Conservation (phyloP, 1,284 basidiomycete genomes). For the Pisolithus thermaeus region DNA sequence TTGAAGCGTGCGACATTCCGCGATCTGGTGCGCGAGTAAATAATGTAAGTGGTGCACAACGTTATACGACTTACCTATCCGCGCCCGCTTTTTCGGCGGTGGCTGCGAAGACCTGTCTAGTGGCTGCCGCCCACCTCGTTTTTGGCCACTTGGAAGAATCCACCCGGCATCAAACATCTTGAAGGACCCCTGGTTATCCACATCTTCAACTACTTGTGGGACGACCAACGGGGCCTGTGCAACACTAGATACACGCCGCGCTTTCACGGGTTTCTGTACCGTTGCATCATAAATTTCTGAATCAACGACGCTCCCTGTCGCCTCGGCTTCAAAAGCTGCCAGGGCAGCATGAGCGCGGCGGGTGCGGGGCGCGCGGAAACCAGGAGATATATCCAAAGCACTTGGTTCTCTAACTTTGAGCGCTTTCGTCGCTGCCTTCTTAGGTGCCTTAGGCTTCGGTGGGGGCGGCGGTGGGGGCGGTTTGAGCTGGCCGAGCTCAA, state of each 20-base stretch:
- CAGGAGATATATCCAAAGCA: constrained; percentile 25
- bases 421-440: constrained; percentile 30
- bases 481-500: constrained; percentile 58
- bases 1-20: constrained; percentile 42
- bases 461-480: constrained; percentile 45
- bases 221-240: constrained; percentile 32
- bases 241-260: constrained; percentile 9
- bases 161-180: constrained; percentile 83
- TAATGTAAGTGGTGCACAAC: background rate
- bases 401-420: constrained; percentile 26
- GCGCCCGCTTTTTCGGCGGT: constrained; percentile 46
- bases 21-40: constrained; percentile 26
- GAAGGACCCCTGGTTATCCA: constrained; percentile 74
- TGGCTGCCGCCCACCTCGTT: constrained; percentile 47
- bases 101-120: constrained; percentile 37
- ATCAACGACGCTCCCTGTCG: constrained; percentile 3
- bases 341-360: constrained; percentile 36
- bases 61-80: constrained; percentile 37
- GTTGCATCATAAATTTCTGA: constrained; percentile 10
- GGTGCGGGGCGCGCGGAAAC: constrained; percentile 45
- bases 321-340: constrained; percentile 41
- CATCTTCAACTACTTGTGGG: constrained; percentile 56
- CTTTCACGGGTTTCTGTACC: constrained; percentile 14
- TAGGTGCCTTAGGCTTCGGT: constrained; percentile 31
- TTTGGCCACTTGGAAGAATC: constrained; percentile 76